Evolutionary conservation across 495 filamentous ascomycete species (phyloP), one percentile per base, ranked within the genome.

Genomic region (Annulohypoxylon nitens): DNA sequence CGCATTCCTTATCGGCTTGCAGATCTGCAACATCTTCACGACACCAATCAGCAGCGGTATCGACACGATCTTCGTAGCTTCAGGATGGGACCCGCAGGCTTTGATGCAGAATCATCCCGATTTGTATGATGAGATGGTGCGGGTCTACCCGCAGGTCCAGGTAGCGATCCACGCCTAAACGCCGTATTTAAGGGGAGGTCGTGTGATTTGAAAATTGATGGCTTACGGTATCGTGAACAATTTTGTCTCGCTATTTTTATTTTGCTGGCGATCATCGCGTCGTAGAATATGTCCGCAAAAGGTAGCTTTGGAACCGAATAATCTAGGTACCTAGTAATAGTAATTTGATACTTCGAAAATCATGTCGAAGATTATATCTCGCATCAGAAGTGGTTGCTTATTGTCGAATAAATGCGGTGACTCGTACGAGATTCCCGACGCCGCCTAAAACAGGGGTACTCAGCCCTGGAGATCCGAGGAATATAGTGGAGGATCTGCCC

Each of bases 11-110:
- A 75, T 86, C 80, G 68, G 84, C 75, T 47, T 84, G 77, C 65
- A 98, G 81, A 90, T 97, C 70, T 91, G 90, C 75, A 92, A 96
- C 82, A 88, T 95, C 64, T 95, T 97, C 81, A 91, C 95, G 66
- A 93, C 91, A 11, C 95, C 93, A 3, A 84, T 94, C 14, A 89
- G 91, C 78, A 88, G 84, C 73, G 90, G 91, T 16, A 85, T 91
- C 37, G 87, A 90, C 70, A 97, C 95, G 4, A 92, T 97, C 68
- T 97, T 97, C 75, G 92, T 95, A 9, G 93, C 93, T 5, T 89
- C 90, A 78, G 95, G 93, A 0, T 97, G 93, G 91, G 93, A 97
- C 75, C 94, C 95, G 0, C 89, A 95, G 78, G 92, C 94, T 8
- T 80, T 97, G 84, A 92, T 93, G 76, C 83, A 88, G 20, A 90